Conservation (phyloP, 441 rosid genomes). For the Pelargonium exstipulatum region DNA sequence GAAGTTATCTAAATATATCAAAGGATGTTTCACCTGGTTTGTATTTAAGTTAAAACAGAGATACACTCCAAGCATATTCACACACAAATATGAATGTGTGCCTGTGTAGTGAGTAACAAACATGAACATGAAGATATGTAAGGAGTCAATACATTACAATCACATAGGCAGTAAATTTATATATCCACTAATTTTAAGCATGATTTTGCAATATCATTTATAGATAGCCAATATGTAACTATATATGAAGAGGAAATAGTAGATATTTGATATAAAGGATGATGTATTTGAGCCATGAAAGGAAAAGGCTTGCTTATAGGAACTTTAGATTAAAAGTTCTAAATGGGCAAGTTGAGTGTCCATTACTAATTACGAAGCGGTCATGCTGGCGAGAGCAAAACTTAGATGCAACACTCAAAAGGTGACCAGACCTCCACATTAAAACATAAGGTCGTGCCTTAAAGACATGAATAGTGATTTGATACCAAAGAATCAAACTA, state of each 20-base stretch:
- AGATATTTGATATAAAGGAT: neutral
- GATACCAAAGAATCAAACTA: neutral
- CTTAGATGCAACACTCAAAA: neutral
- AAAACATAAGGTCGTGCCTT: neutral
- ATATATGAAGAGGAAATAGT: neutral
- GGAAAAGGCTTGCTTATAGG: neutral
- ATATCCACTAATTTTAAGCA: neutral
- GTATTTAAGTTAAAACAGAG: neutral
- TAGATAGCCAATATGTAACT: neutral
- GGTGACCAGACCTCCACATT: neutral
- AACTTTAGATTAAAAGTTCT: neutral
- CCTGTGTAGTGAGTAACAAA: conserved; percentile 1
- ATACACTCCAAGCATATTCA: neutral
- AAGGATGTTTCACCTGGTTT: conserved; percentile 9
- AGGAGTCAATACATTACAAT: neutral
- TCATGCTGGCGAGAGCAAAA: neutral
- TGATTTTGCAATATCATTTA: neutral
- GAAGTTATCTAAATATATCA: neutral
- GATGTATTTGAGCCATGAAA: neutral
- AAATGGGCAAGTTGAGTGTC: neutral
- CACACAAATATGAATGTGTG: neutral
- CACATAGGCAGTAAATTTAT: neutral
- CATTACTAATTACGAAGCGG: neutral
- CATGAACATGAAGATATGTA: neutral
- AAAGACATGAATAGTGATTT: neutral